Evolutionary conservation across 441 rosid genomes (phyloP), one percentile per base, ranked within the genome.

Genomic region (Brassica hybrid): DNA sequence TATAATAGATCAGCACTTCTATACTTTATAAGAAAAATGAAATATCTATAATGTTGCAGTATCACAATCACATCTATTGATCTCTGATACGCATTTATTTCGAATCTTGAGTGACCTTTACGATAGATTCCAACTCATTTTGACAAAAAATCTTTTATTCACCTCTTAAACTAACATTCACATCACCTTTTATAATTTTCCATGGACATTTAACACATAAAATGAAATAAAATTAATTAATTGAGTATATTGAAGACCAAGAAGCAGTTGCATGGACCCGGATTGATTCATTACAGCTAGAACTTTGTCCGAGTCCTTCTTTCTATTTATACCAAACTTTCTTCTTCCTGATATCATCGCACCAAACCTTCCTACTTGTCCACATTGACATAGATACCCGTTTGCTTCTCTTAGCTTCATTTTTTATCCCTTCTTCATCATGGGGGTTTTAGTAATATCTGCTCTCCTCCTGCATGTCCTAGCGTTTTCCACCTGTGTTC

Each of bases 181-280:
- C 72, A 10, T 43, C 72, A 57, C 25, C 34, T 54, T 71, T 14
- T 50, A 50, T 50, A 32, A 5, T 32, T 32, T 52, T 52, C 57
- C 19, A 52, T 7, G 10, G 57, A 52, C 57, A 16, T 6, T 54
- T 30, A 67, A 45, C 23, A 41, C 16, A 23, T 16, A 25, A 69
- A 52, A 50, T 12, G 11, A 73, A 73, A 32, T 72, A 16, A 27
- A 10, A 4, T 4, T n/a, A 48, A 66, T 66, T 77, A 57, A 71
- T 50, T 13, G 38, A 63, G 36, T 19, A 17, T 56, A 57, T 12
- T 63, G 25, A 64, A 76, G 76, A 71, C 76, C 76, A 71, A 23
- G 41, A 72, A 23, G 58, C 57, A 17, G 67, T 69, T 74, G 79
- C 68, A 63, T 74, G 82, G 78, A 79, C 82, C 82, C 79, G 1